Percentiles rank a stretch among this genome's conserved stretches.
Evolutionary conservation across 108 stramenopile species (phyloP).

Genomic region (Fragilaria crotonensis): DNA sequence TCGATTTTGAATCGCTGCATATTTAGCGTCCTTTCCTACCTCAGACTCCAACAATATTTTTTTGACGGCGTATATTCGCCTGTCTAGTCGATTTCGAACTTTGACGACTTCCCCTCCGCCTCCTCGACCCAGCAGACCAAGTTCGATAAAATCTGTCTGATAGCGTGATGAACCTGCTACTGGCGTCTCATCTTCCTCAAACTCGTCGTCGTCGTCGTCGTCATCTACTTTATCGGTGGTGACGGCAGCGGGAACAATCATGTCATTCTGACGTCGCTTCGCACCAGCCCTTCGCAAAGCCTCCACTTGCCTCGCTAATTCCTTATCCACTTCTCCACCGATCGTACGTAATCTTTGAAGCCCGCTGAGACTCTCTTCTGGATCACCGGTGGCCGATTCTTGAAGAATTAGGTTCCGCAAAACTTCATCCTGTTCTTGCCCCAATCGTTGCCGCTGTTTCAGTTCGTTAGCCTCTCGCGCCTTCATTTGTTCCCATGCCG

Average conservation of each 20-base stretch:
- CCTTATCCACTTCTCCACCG: slow-evolving; percentile 33
- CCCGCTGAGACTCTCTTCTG: not conserved
- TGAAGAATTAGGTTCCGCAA: slow-evolving; percentile 1
- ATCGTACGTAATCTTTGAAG: not conserved
- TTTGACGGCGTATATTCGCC: slow-evolving; percentile 73
- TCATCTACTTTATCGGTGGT: slow-evolving; percentile 22
- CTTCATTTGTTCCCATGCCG: slow-evolving; percentile 56
- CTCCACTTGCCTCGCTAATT: slow-evolving; percentile 37
- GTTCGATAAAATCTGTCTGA: slow-evolving; percentile 71
- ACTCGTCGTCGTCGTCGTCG: slow-evolving; percentile 29
- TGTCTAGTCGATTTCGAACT: slow-evolving; percentile 71
- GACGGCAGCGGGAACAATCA: slow-evolving; percentile 12
- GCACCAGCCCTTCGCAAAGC: slow-evolving; percentile 29
- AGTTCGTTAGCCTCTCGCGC: slow-evolving; percentile 36
- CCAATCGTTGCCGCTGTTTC: slow-evolving; percentile 12
- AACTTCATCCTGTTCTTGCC: slow-evolving; percentile 13
- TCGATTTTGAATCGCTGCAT: slow-evolving; percentile 52
- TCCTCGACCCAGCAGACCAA: slow-evolving; percentile 66
- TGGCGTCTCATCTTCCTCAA: slow-evolving; percentile 11
- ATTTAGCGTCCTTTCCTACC: slow-evolving; percentile 30
- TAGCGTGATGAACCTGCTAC: slow-evolving; percentile 37
- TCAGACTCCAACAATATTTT: slow-evolving; percentile 66
- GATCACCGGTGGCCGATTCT: not conserved
- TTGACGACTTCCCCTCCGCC: slow-evolving; percentile 83
- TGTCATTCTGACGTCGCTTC: slow-evolving; percentile 11